These are phyloP conservation scores for Phytopythium oedochilum DNA, from an alignment of 352 stramenopile species.

Conservation along the genomic window DNA sequence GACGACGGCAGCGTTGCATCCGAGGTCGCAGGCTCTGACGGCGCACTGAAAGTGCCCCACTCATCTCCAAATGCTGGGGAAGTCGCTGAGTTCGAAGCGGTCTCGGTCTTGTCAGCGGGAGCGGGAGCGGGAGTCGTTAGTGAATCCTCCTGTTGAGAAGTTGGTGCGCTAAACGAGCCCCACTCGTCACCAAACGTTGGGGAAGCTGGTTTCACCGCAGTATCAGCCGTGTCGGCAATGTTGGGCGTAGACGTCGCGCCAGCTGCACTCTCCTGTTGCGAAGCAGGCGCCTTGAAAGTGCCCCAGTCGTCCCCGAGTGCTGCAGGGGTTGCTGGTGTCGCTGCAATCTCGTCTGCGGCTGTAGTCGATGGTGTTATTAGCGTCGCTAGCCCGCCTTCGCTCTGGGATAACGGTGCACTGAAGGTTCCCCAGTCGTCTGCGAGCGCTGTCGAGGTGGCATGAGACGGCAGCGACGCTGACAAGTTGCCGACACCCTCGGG, in stretches of 20 bases:
- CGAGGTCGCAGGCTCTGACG: not conserved
- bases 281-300: not conserved
- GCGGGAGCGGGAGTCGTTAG: not conserved
- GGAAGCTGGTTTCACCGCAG: not conserved
- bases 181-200: not conserved
- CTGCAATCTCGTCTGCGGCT: not conserved
- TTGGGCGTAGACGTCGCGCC: not conserved
- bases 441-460: not conserved
- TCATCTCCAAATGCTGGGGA: no score
- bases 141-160: not conserved
- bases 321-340: not conserved
- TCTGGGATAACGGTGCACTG: not conserved
- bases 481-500: not conserved
- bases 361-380: not conserved
- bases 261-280: not conserved
- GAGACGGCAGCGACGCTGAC: not conserved
- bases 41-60: no score
- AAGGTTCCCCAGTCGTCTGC: slow-evolving; percentile 6
- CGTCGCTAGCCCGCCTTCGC: not conserved
- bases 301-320: not conserved
- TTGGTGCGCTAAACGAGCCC: not conserved
- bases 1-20: not conserved
- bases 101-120: no score
- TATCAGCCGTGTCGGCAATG: not conserved
- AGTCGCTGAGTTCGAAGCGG: no score